A percentile compares a stretch with the other conserved stretches of the same genome.
These are phyloP conservation scores for Aquilaria yunnanensis DNA, from an alignment of 345 rosid species.

Conservation along the genomic window DNA sequence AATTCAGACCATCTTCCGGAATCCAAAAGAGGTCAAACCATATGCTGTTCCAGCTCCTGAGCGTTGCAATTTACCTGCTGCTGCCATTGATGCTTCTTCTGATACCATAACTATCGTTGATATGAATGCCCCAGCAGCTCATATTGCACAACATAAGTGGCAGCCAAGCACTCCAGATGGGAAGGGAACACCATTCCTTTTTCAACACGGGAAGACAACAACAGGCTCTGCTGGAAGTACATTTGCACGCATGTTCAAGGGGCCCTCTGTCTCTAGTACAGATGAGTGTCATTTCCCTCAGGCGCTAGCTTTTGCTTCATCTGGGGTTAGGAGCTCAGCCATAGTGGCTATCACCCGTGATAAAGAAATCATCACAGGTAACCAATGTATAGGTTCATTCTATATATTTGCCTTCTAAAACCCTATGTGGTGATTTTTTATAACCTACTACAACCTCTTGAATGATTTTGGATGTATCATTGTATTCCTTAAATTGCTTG, in stretches of 20 bases:
- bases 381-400: slow-evolving; percentile 8
- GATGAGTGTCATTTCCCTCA: slow-evolving; percentile 83
- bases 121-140: slow-evolving; percentile 88
- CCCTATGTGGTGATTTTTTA: not conserved
- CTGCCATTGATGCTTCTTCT: slow-evolving; percentile 82
- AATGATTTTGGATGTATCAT: too few species aligned
- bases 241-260: slow-evolving; percentile 90
- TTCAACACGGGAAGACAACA: slow-evolving; percentile 76
- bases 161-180: slow-evolving; percentile 98
- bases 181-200: slow-evolving; percentile 87
- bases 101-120: slow-evolving; percentile 77
- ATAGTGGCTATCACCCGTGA: slow-evolving; percentile 75
- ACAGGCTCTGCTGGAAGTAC: slow-evolving; percentile 64
- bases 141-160: slow-evolving; percentile 87
- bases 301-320: slow-evolving; percentile 82
- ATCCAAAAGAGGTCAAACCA: slow-evolving; percentile 79
- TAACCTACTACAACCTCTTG: too few species aligned
- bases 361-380: slow-evolving; percentile 86
- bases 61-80: slow-evolving; percentile 94
- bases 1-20: slow-evolving; percentile 87
- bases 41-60: slow-evolving; percentile 73
- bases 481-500: too few species aligned
- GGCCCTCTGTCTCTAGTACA: slow-evolving; percentile 48
- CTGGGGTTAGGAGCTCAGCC: slow-evolving; percentile 78
- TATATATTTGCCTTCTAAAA: not conserved